These are phyloP conservation scores for Neurospora africana DNA, from an alignment of 495 filamentous ascomycete species.

Conservation along the genomic window DNA sequence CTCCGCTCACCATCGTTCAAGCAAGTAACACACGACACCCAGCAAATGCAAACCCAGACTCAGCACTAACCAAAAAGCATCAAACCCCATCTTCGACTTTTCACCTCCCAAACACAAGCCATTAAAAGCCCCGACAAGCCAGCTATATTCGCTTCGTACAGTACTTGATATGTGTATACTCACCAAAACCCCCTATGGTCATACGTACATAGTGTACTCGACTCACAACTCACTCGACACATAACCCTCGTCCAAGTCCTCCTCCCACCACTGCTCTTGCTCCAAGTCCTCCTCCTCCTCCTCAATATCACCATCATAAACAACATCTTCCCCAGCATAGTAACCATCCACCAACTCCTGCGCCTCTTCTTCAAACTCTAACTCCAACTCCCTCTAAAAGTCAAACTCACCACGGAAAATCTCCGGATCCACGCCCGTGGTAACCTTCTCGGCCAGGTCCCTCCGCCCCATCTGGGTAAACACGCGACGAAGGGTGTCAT, in stretches of 20 bases:
- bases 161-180: background rate
- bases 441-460: constrained; percentile 79
- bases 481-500: constrained; percentile 84
- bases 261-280: background rate
- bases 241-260: background rate
- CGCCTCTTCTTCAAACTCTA: background rate
- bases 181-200: background rate
- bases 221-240: background rate
- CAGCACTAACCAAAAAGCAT: background rate
- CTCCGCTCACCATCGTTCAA: background rate
- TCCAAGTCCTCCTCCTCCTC: background rate
- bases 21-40: background rate
- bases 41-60: background rate
- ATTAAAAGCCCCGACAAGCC: background rate
- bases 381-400: constrained; percentile 21
- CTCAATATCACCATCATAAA: background rate
- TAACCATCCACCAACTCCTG: background rate
- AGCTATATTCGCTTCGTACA: background rate
- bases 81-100: background rate
- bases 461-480: constrained; percentile 88
- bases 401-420: constrained; percentile 60
- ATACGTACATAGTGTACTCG: background rate
- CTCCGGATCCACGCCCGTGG: constrained; percentile 83
- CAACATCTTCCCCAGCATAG: background rate
- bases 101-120: background rate